Evolutionary conservation across 345 rosid genomes (phyloP), one percentile per base, ranked within the genome.

Genomic region (Populus tremula): DNA sequence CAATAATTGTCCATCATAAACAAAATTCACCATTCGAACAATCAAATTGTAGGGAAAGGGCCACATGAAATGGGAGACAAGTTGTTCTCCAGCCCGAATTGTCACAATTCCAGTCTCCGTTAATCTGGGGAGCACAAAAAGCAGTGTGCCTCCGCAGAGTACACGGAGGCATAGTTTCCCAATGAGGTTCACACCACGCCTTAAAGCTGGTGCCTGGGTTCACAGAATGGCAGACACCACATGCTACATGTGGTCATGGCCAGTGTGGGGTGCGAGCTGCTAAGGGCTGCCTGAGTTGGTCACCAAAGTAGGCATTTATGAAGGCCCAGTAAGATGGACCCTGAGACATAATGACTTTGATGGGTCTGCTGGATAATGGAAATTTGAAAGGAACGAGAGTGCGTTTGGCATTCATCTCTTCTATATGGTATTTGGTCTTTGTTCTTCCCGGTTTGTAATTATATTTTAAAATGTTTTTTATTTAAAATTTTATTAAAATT

Each of bases 191-290:
- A 17, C 56, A 5, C 8, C 20, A 1, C 54, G 18, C 56, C 20
- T 4, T 18, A 16, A 33, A 33, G 35, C 35, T 33, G 35, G 35
- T 3, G 35, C 35, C 35, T 4, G 35, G 35, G 35, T 33, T 33
- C 23, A 6, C 50, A 47, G 50, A 47, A 33, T 4, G 76, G 78
- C 80, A 65, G 66, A 64, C 31, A 77, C 54, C 79, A 85, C 77
- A 82, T 78, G 85, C 10, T 45, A 18, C 6, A 56, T 74, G 79
- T 79, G 81, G 79, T 68, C 82, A 11, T 62, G 27, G 78, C 77
- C 82, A 78, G 72, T 4, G 59, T 25, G 69, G 74, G 72, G 59
- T 45, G 77, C 43, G 56, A 6, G 0, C 59, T 18, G 59, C 59
- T 53, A 64, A 31, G 47, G 18, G 29, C 41, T 38, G 69, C 72